Evolutionary conservation across 1,284 basidiomycete genomes (phyloP), one percentile per base, ranked within the genome.

Genomic region (Taiwanofungus camphoratus): DNA sequence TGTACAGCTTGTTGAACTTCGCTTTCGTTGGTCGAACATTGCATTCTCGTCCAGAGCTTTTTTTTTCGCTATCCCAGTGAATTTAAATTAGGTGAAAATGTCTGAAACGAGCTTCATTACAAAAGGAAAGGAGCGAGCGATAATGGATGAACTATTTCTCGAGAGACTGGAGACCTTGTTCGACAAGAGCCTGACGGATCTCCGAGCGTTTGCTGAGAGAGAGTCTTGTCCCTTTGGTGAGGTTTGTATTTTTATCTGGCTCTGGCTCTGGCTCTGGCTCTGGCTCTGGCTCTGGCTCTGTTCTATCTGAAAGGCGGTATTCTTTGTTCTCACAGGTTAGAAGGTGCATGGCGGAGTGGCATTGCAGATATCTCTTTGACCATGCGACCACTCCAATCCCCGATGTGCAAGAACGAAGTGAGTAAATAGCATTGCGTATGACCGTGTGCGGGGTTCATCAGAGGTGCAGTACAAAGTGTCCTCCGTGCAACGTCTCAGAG

Each of bases 161-260:
- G 79, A 84, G 57, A 67, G 80, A 36, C 62, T 82, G 30, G 75
- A 81, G 41, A 66, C 74, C 0, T 76, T 82, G 51, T 74, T 76
- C 58, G 71, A 77, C 47, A 77, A 76, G 53, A 71, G 63, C 40
- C 57, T 79, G 9, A 60, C 61, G n/a, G 79, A 82, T 39, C 68
- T 82, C 26, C 70, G 63, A 39, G 66, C 73, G 0, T 82, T 83
- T 56, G 71, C 79, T 33, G 69, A 74, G 41, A 65, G 79, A 52
- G 81, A 84, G 58, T 56, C 61, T 36, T 66, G 69, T 27, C 60
- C 76, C n/a, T 74, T 76, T 48, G 75, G 81, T 52, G 71, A 82
- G 71, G 80, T 80, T 55, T 52, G 61, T 63, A 3, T 20, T 22
- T 21, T 32, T 12, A 16, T 9, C n/a, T n/a, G n/a, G n/a, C n/a